These are phyloP conservation scores for Corchorus olitorius DNA, from an alignment of 345 rosid species.

Conservation along the genomic window DNA sequence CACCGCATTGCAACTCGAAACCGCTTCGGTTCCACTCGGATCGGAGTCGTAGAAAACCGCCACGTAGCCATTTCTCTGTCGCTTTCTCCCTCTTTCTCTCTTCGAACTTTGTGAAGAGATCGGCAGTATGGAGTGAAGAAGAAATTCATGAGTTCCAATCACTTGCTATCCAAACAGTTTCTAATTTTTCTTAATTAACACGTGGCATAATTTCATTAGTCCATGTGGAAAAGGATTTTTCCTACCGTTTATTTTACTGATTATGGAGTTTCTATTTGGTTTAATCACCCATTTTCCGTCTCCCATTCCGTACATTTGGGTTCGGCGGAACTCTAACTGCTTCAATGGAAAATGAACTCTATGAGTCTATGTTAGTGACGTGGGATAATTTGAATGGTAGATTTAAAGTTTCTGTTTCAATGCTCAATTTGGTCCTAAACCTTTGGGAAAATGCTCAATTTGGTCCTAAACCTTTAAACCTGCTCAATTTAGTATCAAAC, in stretches of 20 bases:
- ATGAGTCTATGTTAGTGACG: not conserved
- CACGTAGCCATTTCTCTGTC: conserved; percentile 16
- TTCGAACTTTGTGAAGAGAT: not conserved
- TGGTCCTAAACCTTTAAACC: too few species aligned
- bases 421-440: too few species aligned
- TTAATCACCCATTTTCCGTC: not conserved
- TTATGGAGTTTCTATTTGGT: not conserved
- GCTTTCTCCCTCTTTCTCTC: not conserved
- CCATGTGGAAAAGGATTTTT: not conserved
- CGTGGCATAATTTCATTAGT: not conserved
- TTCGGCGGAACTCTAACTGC: not conserved
- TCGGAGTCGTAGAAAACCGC: not conserved
- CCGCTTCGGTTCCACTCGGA: conserved; percentile 5
- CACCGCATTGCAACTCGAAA: conserved; percentile 25
- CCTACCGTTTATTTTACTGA: not conserved
- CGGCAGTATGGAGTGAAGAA: not conserved
- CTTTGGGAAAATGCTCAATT: too few species aligned
- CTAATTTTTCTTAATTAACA: not conserved
- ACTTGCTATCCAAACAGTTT: not conserved
- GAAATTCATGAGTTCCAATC: not conserved
- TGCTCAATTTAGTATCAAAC: too few species aligned
- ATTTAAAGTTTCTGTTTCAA: not conserved
- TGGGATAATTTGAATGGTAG: not conserved
- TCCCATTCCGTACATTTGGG: not conserved
- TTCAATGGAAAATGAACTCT: not conserved